Evolutionary conservation across 257 asterid species (phyloP).

Genomic region (Coffea eugenioides): DNA sequence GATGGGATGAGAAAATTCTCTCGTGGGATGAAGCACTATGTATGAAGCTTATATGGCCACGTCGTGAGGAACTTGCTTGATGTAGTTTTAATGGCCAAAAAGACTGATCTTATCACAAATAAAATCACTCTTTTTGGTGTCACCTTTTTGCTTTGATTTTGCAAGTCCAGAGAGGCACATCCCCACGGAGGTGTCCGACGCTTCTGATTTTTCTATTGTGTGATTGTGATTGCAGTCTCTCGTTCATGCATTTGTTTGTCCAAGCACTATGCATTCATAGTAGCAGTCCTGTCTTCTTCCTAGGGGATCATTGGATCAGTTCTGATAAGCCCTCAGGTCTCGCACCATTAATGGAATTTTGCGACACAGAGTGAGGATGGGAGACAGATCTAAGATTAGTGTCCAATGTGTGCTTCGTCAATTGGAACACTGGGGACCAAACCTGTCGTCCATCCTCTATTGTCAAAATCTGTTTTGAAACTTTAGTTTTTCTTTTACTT

Average conservation of each 20-base stretch:
- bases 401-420: slow-evolving; percentile 13
- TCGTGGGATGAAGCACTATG: slow-evolving; percentile 12
- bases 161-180: background rate
- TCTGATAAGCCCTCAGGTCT: background rate
- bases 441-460: background rate
- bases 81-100: background rate
- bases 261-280: background rate
- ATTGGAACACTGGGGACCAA: slow-evolving; percentile 4
- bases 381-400: slow-evolving; percentile 9
- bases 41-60: slow-evolving; percentile 28
- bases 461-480: background rate
- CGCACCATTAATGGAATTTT: slow-evolving; percentile 1
- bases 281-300: background rate
- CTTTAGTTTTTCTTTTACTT: no score
- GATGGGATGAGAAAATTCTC: background rate
- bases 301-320: background rate
- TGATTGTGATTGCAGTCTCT: background rate
- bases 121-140: background rate
- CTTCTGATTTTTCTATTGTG: background rate
- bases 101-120: slow-evolving; percentile 1
- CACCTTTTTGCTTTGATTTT: slow-evolving; percentile 1
- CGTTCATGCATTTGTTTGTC: slow-evolving; percentile 2
- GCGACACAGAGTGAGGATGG: background rate
- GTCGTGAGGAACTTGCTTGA: background rate
- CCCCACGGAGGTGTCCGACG: background rate